Evolutionary conservation across 371 early-diverging fungal species (phyloP), one percentile per base, ranked within the genome.

Genomic region (Mucor indicus): DNA sequence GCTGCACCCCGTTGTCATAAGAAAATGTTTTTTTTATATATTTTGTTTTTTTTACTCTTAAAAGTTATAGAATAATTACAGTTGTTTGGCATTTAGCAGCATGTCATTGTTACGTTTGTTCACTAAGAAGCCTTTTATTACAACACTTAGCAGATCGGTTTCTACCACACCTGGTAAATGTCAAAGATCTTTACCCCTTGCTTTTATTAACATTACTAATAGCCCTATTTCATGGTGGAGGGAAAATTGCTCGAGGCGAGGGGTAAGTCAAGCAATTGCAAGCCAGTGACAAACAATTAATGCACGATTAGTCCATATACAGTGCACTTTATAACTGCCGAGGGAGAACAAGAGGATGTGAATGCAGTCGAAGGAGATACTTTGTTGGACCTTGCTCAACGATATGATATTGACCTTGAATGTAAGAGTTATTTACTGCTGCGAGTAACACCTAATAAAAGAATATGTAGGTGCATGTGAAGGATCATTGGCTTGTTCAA

Each of bases 361-460:
- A 72, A 80, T 31, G 95, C 91, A 29, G 81, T 84, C 13, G 85
- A 87, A 44, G 95, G 94, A 22, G 87, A 93, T 48, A 90, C 89
- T 39, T 67, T 99, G 57, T 72, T 99, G 58, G 98, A 98, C 61
- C 69, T 96, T 15, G 98, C 99, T 21, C 97, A 98, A 66, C 81
- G 83, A 25, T 89, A 98, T 60, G 87, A 94, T 64, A 88, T 99
- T 22, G 98, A 98, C 40, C 83, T 99, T 20, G 98, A 98, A 81
- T 98, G 98, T 84, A 65, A 53, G 57, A 38, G 4, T n/a, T n/a
- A n/a, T n/a, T n/a, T n/a, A n/a, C n/a, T n/a, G n/a, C n/a, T n/a
- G n/a, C n/a, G n/a, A n/a, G n/a, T n/a, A n/a, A n/a, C n/a, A n/a
- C n/a, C n/a, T n/a, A n/a, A n/a, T 7, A 27, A 27, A 7, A 29